Percentiles rank a stretch among this genome's conserved stretches.
phyloP scores from a whole-genome alignment of 306 rosid genomes.

The Citrullus mucosospermus region DNA sequence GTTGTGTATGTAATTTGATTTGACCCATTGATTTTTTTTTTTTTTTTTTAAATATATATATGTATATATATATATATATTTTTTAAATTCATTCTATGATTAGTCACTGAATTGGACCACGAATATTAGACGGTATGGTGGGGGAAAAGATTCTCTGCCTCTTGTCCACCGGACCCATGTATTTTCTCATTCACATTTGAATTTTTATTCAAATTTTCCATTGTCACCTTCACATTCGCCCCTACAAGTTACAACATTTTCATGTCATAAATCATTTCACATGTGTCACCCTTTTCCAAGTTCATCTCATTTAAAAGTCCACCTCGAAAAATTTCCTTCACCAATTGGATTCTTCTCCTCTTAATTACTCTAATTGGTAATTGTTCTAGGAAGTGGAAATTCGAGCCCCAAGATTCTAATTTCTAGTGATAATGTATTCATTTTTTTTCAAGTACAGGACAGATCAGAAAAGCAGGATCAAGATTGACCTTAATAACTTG shows the following conservation, averaged over 20 bases:
- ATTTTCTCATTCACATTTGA: background rate
- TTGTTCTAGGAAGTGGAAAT: background rate
- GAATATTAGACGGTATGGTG: background rate
- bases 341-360: background rate
- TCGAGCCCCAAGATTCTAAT: background rate
- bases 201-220: background rate
- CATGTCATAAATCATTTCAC: background rate
- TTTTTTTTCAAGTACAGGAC: background rate
- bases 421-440: background rate
- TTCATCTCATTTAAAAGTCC: background rate
- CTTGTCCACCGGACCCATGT: background rate
- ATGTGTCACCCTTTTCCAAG: background rate
- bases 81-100: no score
- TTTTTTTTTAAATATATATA: no score
- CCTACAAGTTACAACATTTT: background rate
- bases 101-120: no score
- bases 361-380: background rate
- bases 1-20: no score
- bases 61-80: no score
- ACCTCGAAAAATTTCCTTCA: background rate
- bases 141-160: conserved; percentile 1
- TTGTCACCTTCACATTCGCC: background rate
- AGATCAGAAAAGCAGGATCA: background rate
- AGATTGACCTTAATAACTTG: background rate
- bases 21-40: no score